Evolutionary conservation across 2,329 filamentous ascomycete genomes (phyloP), one percentile per base, ranked within the genome.

Genomic region (Aspergillus novofumigatus): DNA sequence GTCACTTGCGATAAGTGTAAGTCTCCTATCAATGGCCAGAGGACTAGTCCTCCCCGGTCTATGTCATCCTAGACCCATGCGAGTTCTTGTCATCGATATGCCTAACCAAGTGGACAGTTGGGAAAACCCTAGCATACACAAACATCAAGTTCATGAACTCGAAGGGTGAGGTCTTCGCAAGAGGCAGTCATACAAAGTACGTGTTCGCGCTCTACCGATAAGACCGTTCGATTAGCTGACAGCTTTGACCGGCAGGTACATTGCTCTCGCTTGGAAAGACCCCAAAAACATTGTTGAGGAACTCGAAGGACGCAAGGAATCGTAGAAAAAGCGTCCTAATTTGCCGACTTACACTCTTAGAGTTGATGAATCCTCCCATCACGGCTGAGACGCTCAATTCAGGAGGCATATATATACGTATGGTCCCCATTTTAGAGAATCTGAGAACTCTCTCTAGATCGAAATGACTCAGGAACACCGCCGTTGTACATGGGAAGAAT

Each of bases 131-230:
- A 38, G 85, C 85, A 6, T 88, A 80, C 65, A 88, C 86, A 0
- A 82, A 77, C 3, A 84, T 88, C 62, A 78, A 77, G 50, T 88
- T 89, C 69, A 78, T 74, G 57, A 87, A 88, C 62, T 73, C 68
- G 17, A 81, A 83, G 56, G 78, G 84, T 50, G 80, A 87, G 52
- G 59, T 87, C 8, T 81, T 88, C 54, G 86, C 86, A 2, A 76
- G 86, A 57, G 86, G 86, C 3, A 88, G 86, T 64, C 86, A 89
- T 71, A 88, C 86, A 2, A 89, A 89, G 78, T 85, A 68, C 66
- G 75, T 65, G 1, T 23, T 23, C 8, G 25, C n/a, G 17, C 26
- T 20, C 0, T n/a, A 51, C 48, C 1, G 48, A 26, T 44, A 7
- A 8, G 3, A 48, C 28, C 4, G 3, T 10, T 17, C 25, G 25